These are phyloP conservation scores for Colletotrichum paranaense DNA, from an alignment of 2,329 filamentous ascomycete genomes.

Conservation along the genomic window DNA sequence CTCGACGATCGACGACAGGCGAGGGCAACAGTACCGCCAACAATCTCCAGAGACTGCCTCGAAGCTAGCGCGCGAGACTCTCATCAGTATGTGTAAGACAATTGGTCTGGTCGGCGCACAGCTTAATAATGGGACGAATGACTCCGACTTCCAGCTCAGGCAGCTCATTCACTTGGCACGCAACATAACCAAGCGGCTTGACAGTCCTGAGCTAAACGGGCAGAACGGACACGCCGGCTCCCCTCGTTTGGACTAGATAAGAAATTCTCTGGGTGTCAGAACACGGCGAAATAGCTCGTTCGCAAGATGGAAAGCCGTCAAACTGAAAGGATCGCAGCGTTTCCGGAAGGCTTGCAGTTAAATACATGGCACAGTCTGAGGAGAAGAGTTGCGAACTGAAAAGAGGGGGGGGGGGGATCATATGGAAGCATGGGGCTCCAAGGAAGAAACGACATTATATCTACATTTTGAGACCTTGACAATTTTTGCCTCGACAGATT, in stretches of 20 bases:
- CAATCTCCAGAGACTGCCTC: conserved; percentile 28
- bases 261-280: too few relatives aligned
- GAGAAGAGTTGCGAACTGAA: too few relatives aligned
- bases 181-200: conserved; percentile 29
- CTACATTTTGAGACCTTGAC: too few relatives aligned
- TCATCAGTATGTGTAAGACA: conserved; percentile 33
- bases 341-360: background rate
- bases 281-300: background rate
- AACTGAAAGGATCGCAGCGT: background rate
- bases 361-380: too few relatives aligned
- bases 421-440: too few relatives aligned
- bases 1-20: conserved; percentile 18
- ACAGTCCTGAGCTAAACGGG: conserved; percentile 25
- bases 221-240: conserved; percentile 16
- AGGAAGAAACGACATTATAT: too few relatives aligned
- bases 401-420: too few relatives aligned
- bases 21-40: conserved; percentile 23
- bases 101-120: conserved; percentile 29
- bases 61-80: conserved; percentile 27
- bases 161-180: conserved; percentile 34
- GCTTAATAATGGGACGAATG: conserved; percentile 32
- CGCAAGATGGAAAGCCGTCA: background rate
- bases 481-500: too few relatives aligned
- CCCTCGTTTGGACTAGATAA: background rate
- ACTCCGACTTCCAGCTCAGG: conserved; percentile 30